A percentile compares a stretch with the other conserved stretches of the same genome.
These are phyloP conservation scores for Astrothelium subdiscretum DNA, from an alignment of 495 filamentous ascomycete genomes.

Conservation along the genomic window DNA sequence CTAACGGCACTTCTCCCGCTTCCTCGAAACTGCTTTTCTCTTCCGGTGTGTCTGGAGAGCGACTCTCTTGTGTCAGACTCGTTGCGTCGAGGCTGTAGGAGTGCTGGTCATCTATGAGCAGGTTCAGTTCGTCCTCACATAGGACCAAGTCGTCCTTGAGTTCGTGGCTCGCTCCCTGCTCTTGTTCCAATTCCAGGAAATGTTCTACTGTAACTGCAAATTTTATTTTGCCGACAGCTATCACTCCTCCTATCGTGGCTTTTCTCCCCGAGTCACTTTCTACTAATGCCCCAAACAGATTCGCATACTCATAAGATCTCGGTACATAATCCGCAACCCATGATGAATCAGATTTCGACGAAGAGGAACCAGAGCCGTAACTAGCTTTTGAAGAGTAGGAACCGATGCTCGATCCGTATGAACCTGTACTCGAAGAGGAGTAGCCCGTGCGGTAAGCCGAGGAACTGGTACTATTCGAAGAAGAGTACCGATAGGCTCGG, in stretches of 20 bases:
- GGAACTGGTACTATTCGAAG: no score
- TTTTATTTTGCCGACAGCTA: background rate
- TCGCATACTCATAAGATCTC: no score
- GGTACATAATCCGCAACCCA: background rate
- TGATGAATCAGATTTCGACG: background rate
- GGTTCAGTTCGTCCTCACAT: background rate
- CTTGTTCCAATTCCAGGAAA: background rate
- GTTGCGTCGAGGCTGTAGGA: background rate
- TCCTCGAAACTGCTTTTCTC: background rate
- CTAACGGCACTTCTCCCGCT: background rate
- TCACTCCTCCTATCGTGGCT: background rate
- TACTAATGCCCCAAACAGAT: background rate
- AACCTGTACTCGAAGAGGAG: background rate
- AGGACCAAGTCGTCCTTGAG: background rate
- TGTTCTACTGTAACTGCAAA: background rate
- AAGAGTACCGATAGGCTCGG: background rate
- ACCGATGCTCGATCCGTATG: no score
- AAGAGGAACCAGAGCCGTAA: no score
- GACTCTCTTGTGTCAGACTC: background rate
- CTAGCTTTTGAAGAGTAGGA: no score
- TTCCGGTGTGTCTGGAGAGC: background rate
- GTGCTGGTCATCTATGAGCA: background rate
- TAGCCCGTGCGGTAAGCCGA: background rate
- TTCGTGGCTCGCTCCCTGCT: background rate
- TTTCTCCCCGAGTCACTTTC: background rate